Evolutionary conservation across 2,329 filamentous ascomycete species (phyloP).

Genomic region (Neonectria faginata): DNA sequence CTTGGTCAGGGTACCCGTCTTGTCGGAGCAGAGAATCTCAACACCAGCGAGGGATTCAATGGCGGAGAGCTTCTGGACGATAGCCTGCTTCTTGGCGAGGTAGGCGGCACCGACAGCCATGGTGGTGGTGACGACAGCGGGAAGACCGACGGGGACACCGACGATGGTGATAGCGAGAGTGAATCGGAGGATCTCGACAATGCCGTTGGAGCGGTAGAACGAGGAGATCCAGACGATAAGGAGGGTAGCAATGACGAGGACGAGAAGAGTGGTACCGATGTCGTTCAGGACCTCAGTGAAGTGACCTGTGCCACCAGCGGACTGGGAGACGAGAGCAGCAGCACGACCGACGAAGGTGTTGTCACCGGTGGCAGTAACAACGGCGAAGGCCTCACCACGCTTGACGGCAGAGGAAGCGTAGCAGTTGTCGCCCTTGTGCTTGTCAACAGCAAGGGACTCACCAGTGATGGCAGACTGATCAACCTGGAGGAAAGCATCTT

Average conservation of each 20-base stretch:
- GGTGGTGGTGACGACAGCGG: slow-evolving; percentile 91
- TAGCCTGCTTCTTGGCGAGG: slow-evolving; percentile 91
- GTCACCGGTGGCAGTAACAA: slow-evolving; percentile 87
- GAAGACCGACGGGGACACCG: slow-evolving; percentile 92
- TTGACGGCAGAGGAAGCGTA: slow-evolving; percentile 91
- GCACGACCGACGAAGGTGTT: slow-evolving; percentile 91
- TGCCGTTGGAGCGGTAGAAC: slow-evolving; percentile 88
- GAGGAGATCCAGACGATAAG: slow-evolving; percentile 87
- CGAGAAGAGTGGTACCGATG: slow-evolving; percentile 82
- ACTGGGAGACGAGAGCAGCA: slow-evolving; percentile 85
- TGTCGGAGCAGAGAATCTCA: slow-evolving; percentile 94
- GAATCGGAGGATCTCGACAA: slow-evolving; percentile 83
- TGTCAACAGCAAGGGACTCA: slow-evolving; percentile 91
- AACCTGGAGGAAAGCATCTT: slow-evolving; percentile 86
- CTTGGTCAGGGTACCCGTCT: slow-evolving; percentile 93
- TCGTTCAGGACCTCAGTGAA: slow-evolving; percentile 92
- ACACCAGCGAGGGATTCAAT: slow-evolving; percentile 94
- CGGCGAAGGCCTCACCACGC: slow-evolving; percentile 86
- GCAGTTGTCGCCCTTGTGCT: slow-evolving; percentile 83
- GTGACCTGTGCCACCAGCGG: slow-evolving; percentile 80
- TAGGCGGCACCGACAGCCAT: slow-evolving; percentile 95
- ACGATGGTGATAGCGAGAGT: slow-evolving; percentile 91
- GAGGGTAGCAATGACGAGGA: slow-evolving; percentile 84
- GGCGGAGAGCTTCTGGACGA: slow-evolving; percentile 91
- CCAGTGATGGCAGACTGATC: slow-evolving; percentile 94